Evolutionary conservation across 2,329 filamentous ascomycete genomes (phyloP).

Genomic region (Sphaerostilbella broomeana): DNA sequence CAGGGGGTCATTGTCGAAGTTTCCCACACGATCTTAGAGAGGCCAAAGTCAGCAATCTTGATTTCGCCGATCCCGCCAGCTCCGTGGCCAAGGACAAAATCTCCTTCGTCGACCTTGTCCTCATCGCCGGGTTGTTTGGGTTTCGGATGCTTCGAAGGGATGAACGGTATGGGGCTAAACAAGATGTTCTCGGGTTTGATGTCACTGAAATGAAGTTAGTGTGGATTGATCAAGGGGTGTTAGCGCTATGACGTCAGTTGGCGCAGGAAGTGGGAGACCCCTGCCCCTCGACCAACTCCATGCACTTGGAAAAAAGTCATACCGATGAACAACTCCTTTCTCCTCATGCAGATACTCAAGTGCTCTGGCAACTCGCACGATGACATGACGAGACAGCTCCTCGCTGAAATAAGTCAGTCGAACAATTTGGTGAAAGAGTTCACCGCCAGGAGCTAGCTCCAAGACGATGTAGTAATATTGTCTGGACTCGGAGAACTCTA

Average conservation of each 20-base stretch:
- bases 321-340: constrained; percentile 95
- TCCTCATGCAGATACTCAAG: constrained; percentile 92
- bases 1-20: constrained; percentile 99
- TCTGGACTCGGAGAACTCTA: constrained; percentile 87
- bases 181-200: constrained; percentile 98
- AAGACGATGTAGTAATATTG: constrained; percentile 98
- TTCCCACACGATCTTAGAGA: constrained; percentile 98
- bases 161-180: constrained; percentile 77
- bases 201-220: constrained; percentile 51
- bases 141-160: constrained; percentile 74
- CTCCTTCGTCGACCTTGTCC: constrained; percentile 94
- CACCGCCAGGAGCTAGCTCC: constrained; percentile 88
- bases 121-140: constrained; percentile 83
- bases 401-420: constrained; percentile 98
- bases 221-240: constrained; percentile 15
- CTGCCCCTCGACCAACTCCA: background rate
- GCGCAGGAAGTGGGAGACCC: background rate
- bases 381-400: constrained; percentile 88
- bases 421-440: constrained; percentile 97
- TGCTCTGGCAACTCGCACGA: constrained; percentile 88
- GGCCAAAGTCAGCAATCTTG: constrained; percentile 96
- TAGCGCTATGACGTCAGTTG: constrained; percentile 21
- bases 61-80: constrained; percentile 88
- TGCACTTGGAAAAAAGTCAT: constrained; percentile 32
- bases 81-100: constrained; percentile 76